Percentiles rank a stretch among this genome's conserved stretches.
These are phyloP conservation scores for Geotrichum klebahnii DNA, from an alignment of 1,139 yeast genomes.

Conservation along the genomic window DNA sequence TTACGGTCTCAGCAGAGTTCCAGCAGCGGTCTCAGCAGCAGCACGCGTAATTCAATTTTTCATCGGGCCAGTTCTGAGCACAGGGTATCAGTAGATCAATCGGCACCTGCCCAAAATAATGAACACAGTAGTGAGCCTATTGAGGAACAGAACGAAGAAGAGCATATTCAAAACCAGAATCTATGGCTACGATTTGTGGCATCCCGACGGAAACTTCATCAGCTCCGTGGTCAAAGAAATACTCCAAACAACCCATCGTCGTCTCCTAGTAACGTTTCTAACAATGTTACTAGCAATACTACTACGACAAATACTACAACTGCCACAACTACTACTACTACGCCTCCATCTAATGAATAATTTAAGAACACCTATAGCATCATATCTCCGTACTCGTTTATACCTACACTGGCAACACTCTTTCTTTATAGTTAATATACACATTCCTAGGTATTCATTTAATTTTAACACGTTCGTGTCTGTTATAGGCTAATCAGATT, in stretches of 20 bases:
- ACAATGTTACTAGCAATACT: too few relatives aligned
- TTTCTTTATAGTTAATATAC: too few relatives aligned
- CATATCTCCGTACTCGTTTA: too few relatives aligned
- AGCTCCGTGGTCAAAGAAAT: slow-evolving; percentile 2
- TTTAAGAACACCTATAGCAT: too few relatives aligned
- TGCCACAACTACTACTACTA: too few relatives aligned
- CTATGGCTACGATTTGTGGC: slow-evolving; percentile 31
- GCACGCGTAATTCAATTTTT: background rate
- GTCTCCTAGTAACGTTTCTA: background rate
- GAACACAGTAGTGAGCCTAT: slow-evolving; percentile 2
- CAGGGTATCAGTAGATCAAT: too few relatives aligned
- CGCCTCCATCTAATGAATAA: too few relatives aligned
- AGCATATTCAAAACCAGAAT: slow-evolving; percentile 28
- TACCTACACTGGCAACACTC: too few relatives aligned
- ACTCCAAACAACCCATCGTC: background rate
- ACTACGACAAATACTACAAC: too few relatives aligned
- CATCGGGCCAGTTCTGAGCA: background rate
- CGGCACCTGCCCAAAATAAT: slow-evolving; percentile 15
- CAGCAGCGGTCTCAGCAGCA: background rate
- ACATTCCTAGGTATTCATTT: too few relatives aligned
- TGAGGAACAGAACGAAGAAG: slow-evolving; percentile 3
- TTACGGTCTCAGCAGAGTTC: slow-evolving; percentile 19
- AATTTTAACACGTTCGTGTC: background rate
- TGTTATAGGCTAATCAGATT: background rate
- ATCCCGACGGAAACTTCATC: slow-evolving; percentile 26